Conservation (phyloP, 2,329 filamentous ascomycete species). For the Celoporthe dispersa region DNA sequence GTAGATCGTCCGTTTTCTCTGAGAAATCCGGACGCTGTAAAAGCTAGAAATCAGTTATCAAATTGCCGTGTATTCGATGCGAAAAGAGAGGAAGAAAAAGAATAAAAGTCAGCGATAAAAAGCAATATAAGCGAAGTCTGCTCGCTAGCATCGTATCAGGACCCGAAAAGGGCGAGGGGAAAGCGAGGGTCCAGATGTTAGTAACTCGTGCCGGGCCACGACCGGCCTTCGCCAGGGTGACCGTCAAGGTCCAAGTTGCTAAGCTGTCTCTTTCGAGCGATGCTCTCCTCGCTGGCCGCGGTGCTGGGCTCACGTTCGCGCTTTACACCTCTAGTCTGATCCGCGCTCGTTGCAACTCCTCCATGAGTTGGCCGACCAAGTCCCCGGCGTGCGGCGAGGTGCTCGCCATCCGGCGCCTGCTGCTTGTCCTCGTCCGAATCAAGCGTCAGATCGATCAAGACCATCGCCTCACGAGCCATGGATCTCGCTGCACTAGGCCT, state of each 20-base stretch:
- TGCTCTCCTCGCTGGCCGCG: background rate
- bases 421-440: background rate
- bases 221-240: background rate
- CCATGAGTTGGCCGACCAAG: background rate
- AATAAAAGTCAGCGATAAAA: background rate
- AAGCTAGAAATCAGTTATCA: background rate
- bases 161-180: background rate
- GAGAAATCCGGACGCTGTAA: background rate
- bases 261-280: slow-evolving; percentile 3
- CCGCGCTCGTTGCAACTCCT: too few species aligned
- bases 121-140: background rate
- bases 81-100: background rate
- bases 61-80: background rate
- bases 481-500: background rate
- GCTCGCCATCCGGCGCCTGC: background rate
- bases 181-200: background rate
- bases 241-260: background rate
- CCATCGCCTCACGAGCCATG: too few species aligned
- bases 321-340: too few species aligned
- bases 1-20: background rate
- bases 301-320: slow-evolving; percentile 5
- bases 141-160: background rate
- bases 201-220: background rate
- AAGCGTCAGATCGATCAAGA: background rate
- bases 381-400: background rate